These are phyloP conservation scores for Guillardia theta DNA, from an alignment of 78 protist species.

Conservation along the genomic window DNA sequence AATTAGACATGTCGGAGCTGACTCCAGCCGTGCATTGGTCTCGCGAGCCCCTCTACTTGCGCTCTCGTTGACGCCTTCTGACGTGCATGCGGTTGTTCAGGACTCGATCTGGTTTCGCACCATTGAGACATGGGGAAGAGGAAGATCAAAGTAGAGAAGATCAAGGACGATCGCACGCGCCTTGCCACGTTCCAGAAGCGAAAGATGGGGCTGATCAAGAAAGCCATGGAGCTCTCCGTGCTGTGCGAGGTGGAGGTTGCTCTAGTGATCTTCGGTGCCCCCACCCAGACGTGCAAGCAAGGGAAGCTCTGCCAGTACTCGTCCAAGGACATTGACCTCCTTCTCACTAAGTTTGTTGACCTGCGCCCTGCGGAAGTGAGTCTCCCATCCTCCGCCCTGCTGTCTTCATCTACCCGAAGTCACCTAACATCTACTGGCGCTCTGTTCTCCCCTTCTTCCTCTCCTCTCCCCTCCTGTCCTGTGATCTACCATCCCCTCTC, in stretches of 20 bases:
- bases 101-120: too few species aligned
- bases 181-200: constrained; percentile 34
- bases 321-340: background rate
- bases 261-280: constrained; percentile 1
- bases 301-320: constrained; percentile 38
- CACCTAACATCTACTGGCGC: background rate
- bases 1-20: too few species aligned
- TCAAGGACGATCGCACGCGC: background rate
- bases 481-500: too few species aligned
- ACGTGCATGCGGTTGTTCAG: too few species aligned
- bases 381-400: background rate
- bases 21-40: too few species aligned
- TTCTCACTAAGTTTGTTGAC: background rate
- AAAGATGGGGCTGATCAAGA: constrained; percentile 5
- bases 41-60: too few species aligned
- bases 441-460: background rate
- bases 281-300: background rate
- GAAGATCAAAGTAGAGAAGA: background rate
- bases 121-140: background rate
- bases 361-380: background rate
- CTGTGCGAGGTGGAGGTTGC: constrained; percentile 37
- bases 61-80: too few species aligned
- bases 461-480: background rate
- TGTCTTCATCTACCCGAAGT: background rate
- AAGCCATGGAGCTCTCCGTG: constrained; percentile 21